Evolutionary conservation across 2,329 filamentous ascomycete genomes (phyloP).

Genomic region (Botryotinia calthae): DNA sequence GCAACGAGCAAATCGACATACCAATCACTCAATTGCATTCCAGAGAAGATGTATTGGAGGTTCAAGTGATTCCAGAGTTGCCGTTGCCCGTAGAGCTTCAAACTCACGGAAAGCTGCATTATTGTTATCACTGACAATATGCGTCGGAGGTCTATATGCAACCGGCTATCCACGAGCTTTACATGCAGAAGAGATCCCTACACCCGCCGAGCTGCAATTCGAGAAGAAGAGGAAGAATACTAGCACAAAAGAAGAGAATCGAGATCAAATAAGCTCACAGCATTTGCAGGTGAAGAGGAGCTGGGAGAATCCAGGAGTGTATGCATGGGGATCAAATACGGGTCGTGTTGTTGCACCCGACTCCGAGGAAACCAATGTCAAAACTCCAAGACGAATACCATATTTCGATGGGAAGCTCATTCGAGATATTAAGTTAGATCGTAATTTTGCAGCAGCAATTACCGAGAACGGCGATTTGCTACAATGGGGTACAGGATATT

Average conservation of each 20-base stretch:
- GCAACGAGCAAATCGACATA: conserved; percentile 24
- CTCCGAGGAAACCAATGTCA: conserved; percentile 73
- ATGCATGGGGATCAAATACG: conserved; percentile 87
- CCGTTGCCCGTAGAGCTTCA: conserved; percentile 23
- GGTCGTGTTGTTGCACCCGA: conserved; percentile 83
- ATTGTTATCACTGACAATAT: conserved; percentile 29
- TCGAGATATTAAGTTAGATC: conserved; percentile 81
- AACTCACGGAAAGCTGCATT: conserved; percentile 24
- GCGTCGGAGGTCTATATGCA: conserved; percentile 32
- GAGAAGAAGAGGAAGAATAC: conserved; percentile 61
- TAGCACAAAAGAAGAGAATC: conserved; percentile 65
- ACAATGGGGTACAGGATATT: conserved; percentile 85
- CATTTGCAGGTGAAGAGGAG: conserved; percentile 85
- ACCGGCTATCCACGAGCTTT: conserved; percentile 30
- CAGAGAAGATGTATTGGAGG: conserved; percentile 31
- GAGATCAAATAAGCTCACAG: conserved; percentile 77
- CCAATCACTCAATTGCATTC: conserved; percentile 15
- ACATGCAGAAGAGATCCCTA: conserved; percentile 35
- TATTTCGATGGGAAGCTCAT: conserved; percentile 85
- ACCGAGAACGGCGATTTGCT: conserved; percentile 84
- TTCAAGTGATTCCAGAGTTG: conserved; percentile 23
- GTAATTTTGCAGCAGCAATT: conserved; percentile 80
- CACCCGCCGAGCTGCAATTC: conserved; percentile 58
- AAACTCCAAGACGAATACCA: conserved; percentile 71
- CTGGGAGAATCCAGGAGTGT: conserved; percentile 80